phyloP scores from a whole-genome alignment of 192 early-diverging fungal genomes.

The Coemansia sp. region DNA sequence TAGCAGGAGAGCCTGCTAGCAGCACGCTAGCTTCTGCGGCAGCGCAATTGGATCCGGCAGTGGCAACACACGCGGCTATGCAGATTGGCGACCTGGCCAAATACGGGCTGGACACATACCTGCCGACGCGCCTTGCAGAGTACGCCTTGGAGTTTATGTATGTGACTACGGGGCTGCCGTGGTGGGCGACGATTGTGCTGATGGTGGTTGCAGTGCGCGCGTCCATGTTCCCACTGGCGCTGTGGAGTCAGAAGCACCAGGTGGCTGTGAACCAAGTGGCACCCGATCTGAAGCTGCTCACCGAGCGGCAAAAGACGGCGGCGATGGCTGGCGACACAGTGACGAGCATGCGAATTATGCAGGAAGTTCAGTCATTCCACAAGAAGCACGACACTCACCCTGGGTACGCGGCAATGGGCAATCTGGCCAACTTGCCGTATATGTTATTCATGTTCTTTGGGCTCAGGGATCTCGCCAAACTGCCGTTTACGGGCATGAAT shows the following conservation, averaged over 20 bases:
- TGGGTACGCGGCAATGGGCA: conserved; percentile 59
- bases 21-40: background rate
- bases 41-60: conserved; percentile 6
- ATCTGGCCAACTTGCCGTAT: conserved; percentile 72
- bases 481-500: conserved; percentile 78
- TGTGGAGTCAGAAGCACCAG: conserved; percentile 70
- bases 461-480: conserved; percentile 71
- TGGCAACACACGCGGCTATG: conserved; percentile 41
- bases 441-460: conserved; percentile 86
- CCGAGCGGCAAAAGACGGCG: conserved; percentile 62
- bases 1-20: background rate
- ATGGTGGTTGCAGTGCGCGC: conserved; percentile 69
- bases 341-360: conserved; percentile 49
- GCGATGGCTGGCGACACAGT: conserved; percentile 58
- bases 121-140: conserved; percentile 73
- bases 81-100: conserved; percentile 84
- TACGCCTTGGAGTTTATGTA: conserved; percentile 73
- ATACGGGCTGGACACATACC: conserved; percentile 71
- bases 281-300: conserved; percentile 67
- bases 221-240: conserved; percentile 66
- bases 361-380: conserved; percentile 63
- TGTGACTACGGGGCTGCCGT: conserved; percentile 81
- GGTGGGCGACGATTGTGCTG: conserved; percentile 87
- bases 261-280: conserved; percentile 69
- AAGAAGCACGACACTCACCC: conserved; percentile 65